phyloP scores from a whole-genome alignment of 139 green algal species.

The Prasinococcaceae sp. region DNA sequence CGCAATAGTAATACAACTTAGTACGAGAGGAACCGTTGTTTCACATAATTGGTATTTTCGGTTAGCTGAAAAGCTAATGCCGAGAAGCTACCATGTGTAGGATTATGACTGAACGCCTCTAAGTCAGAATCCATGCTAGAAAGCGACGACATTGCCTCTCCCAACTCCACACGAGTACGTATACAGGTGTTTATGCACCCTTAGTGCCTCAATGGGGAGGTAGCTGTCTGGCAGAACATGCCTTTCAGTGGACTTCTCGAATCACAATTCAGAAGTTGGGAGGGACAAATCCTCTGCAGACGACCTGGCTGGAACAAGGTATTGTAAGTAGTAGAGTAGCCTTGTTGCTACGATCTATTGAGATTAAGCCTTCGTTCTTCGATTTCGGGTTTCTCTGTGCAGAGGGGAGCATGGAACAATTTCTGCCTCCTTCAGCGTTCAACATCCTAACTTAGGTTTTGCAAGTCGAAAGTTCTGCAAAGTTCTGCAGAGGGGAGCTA shows the following conservation, averaged over 20 bases:
- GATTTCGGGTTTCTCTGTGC: too few relatives aligned
- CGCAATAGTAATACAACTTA: slow-evolving; percentile 71
- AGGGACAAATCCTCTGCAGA: slow-evolving; percentile 61
- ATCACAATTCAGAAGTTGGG: slow-evolving; percentile 48
- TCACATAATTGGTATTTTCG: slow-evolving; percentile 58
- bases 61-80: slow-evolving; percentile 49
- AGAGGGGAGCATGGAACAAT: too few relatives aligned
- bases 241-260: not conserved
- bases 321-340: slow-evolving; percentile 57
- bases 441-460: too few relatives aligned
- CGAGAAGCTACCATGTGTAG: slow-evolving; percentile 63
- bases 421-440: too few relatives aligned
- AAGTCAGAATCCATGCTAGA: slow-evolving; percentile 54
- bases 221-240: too few relatives aligned
- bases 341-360: slow-evolving; percentile 55
- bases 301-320: slow-evolving; percentile 52
- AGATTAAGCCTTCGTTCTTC: slow-evolving; percentile 51
- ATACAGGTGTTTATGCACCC: slow-evolving; percentile 47
- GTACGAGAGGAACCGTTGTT: slow-evolving; percentile 76
- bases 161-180: slow-evolving; percentile 44
- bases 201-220: too few relatives aligned
- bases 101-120: slow-evolving; percentile 68
- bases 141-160: slow-evolving; percentile 35
- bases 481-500: too few relatives aligned
- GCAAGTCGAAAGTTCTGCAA: too few relatives aligned